Conservation (phyloP, 2,329 filamentous ascomycete species). For the Colletotrichum sojae region DNA sequence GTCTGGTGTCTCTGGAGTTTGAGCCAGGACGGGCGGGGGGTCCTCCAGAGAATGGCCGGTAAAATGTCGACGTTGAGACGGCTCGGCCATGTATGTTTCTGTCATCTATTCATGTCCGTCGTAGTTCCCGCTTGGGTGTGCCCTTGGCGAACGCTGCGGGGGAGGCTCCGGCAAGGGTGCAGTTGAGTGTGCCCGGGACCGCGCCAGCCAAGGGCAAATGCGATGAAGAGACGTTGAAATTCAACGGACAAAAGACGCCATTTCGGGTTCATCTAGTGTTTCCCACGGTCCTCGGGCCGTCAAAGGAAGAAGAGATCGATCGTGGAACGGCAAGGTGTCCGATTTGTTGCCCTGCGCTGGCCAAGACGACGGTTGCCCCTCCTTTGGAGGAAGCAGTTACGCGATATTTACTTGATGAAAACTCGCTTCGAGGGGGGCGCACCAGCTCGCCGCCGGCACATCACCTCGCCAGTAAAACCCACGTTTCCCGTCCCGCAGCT, state of each 20-base stretch:
- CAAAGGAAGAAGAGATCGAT: constrained; percentile 4
- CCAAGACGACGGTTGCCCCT: constrained; percentile 24
- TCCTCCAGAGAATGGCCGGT: neutral
- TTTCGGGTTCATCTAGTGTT: neutral
- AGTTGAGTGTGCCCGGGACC: neutral
- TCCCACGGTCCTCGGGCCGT: neutral
- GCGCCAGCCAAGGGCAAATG: neutral
- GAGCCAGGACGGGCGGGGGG: neutral
- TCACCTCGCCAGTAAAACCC: neutral
- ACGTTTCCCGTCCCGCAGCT: constrained; percentile 22
- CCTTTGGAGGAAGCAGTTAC: constrained; percentile 30
- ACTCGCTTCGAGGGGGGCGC: constrained; percentile 8
- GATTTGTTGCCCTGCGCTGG: constrained; percentile 19
- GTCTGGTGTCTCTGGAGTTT: constrained; percentile 1
- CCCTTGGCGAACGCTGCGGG: no score
- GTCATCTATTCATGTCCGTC: no score
- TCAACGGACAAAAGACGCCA: neutral
- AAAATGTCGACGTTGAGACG: neutral
- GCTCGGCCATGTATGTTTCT: neutral
- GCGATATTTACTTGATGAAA: constrained; percentile 41
- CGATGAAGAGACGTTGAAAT: neutral
- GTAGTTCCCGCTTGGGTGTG: no score
- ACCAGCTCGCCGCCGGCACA: neutral
- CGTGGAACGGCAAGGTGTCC: neutral
- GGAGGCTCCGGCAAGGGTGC: neutral